Conservation (phyloP, 177 flowering plant species). For the Vitis hybrid region DNA sequence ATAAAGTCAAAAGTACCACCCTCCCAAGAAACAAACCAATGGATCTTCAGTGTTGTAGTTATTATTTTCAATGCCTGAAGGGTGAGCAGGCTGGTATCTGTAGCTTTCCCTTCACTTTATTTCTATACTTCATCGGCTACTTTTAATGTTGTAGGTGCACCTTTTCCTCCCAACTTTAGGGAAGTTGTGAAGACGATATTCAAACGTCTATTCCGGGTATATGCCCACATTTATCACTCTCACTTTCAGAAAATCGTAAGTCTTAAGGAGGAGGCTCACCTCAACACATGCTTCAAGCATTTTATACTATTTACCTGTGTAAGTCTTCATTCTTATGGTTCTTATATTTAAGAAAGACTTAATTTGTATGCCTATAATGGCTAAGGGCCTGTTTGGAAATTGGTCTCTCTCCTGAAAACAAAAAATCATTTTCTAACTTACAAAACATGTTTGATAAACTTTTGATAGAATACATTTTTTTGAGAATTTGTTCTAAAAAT, state of each 20-base stretch:
- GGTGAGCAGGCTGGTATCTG: not conserved
- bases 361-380: not conserved
- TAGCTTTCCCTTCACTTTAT: too few species aligned
- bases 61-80: not conserved
- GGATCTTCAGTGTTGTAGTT: not conserved
- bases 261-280: slow-evolving; percentile 99
- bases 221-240: slow-evolving; percentile 97
- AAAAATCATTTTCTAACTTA: too few species aligned
- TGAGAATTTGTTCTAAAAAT: too few species aligned
- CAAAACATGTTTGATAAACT: too few species aligned
- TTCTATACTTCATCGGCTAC: not conserved
- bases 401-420: too few species aligned
- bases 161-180: slow-evolving; percentile 94
- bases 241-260: slow-evolving; percentile 98
- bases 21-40: not conserved
- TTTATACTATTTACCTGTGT: slow-evolving; percentile 94
- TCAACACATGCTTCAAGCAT: slow-evolving; percentile 99
- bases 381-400: too few species aligned
- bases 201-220: slow-evolving; percentile 95
- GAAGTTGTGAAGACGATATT: slow-evolving; percentile 98
- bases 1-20: not conserved
- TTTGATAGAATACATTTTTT: too few species aligned
- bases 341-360: slow-evolving; percentile 7
- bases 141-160: slow-evolving; percentile 62
- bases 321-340: slow-evolving; percentile 35